Percentiles rank a stretch among this genome's conserved stretches.
Evolutionary conservation across 768 basidiomycete species (phyloP).

Genomic region (Boletus rubroflammeus): DNA sequence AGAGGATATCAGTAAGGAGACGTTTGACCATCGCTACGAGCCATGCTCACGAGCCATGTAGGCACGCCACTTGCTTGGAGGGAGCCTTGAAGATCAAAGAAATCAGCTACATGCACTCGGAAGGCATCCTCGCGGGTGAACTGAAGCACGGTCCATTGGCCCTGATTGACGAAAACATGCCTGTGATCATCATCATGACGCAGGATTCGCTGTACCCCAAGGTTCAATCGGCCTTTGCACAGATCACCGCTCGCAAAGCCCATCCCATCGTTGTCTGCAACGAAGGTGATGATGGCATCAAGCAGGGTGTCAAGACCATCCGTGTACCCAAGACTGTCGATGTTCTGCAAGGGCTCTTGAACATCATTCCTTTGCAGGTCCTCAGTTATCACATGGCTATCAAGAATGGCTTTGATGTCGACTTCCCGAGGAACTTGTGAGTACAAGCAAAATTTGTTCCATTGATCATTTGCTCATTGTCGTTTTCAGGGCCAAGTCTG

Average conservation of each 20-base stretch:
- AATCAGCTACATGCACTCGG: slow-evolving; percentile 70
- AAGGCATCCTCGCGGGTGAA: slow-evolving; percentile 94
- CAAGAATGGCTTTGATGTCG: slow-evolving; percentile 94
- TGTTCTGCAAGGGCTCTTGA: slow-evolving; percentile 90
- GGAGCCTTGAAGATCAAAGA: slow-evolving; percentile 99
- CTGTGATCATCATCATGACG: slow-evolving; percentile 99
- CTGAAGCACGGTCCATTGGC: slow-evolving; percentile 98
- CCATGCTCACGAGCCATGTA: slow-evolving; percentile 21
- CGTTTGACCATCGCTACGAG: too few species aligned
- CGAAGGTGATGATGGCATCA: slow-evolving; percentile 81
- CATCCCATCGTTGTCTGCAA: slow-evolving; percentile 94
- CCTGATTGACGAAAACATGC: slow-evolving; percentile 97
- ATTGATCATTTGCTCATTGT: slow-evolving; percentile 8
- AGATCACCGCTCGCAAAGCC: slow-evolving; percentile 97
- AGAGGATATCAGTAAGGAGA: slow-evolving; percentile 86
- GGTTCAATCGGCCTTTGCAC: slow-evolving; percentile 92
- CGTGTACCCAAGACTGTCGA: slow-evolving; percentile 94
- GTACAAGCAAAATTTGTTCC: slow-evolving; percentile 29
- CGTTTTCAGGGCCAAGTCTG: slow-evolving; percentile 63
- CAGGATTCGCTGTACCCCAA: slow-evolving; percentile 98
- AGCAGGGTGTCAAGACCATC: slow-evolving; percentile 76
- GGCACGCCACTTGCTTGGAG: slow-evolving; percentile 95
- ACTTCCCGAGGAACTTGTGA: slow-evolving; percentile 95
- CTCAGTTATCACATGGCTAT: slow-evolving; percentile 96
- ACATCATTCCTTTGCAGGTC: slow-evolving; percentile 94